phyloP scores from a whole-genome alignment of 441 rosid species.

The Mallotus japonicus region DNA sequence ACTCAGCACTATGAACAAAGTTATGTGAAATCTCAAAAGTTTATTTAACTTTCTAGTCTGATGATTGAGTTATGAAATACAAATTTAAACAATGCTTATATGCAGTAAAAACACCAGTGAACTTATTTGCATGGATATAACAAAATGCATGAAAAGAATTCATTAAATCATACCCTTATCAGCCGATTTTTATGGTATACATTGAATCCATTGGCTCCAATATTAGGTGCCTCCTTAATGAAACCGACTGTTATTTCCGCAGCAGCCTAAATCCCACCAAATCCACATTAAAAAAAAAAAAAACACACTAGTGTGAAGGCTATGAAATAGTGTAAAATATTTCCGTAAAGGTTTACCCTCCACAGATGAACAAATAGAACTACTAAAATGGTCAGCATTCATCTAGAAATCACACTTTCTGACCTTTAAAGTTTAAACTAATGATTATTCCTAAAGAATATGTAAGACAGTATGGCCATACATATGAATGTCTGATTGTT shows the following conservation, averaged over 20 bases:
- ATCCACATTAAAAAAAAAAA: slow-evolving; percentile 17
- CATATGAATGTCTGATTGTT: background rate
- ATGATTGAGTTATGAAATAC: background rate
- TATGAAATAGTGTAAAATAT: background rate
- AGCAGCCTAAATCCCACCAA: slow-evolving; percentile 39
- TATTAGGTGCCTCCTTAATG: slow-evolving; percentile 69
- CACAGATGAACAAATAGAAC: background rate
- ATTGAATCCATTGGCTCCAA: slow-evolving; percentile 61
- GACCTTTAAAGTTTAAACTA: background rate
- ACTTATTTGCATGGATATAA: background rate
- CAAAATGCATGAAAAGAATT: slow-evolving; percentile 10
- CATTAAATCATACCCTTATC: slow-evolving; percentile 57
- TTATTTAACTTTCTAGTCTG: background rate
- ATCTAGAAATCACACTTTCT: background rate
- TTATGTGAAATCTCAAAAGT: background rate
- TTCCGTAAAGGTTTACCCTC: background rate
- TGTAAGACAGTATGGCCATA: background rate
- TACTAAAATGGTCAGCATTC: background rate
- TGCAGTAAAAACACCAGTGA: background rate
- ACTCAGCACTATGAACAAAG: background rate
- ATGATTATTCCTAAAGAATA: background rate
- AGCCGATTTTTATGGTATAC: slow-evolving; percentile 96
- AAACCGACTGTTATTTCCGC: slow-evolving; percentile 80
- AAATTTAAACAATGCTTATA: slow-evolving; percentile 1
- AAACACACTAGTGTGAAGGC: too few relatives aligned